Conservation (phyloP, 257 asterid genomes). For the Solanum verrucosum region DNA sequence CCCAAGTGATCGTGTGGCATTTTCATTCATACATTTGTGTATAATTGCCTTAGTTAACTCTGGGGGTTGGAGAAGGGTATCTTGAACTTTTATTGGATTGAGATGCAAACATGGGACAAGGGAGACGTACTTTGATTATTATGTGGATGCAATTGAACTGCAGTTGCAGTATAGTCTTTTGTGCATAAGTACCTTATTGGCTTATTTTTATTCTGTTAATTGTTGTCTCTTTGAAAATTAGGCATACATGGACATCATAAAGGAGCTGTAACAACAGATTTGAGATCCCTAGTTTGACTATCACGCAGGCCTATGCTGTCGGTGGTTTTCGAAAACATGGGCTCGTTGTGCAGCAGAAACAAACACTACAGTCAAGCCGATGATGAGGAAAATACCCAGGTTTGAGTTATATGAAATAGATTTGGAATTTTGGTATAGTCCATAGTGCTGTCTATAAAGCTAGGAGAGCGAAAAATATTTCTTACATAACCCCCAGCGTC, state of each 20-base stretch:
- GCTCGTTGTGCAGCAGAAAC: slow-evolving; percentile 88
- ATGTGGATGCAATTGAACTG: not conserved
- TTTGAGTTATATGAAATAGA: slow-evolving; percentile 3
- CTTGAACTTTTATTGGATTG: not conserved
- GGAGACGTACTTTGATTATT: not conserved
- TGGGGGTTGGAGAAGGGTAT: not conserved
- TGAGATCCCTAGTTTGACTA: slow-evolving; percentile 25
- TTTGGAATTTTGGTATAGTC: not conserved
- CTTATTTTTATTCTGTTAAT: not conserved
- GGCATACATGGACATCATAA: slow-evolving; percentile 22
- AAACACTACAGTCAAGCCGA: slow-evolving; percentile 49
- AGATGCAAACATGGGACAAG: not conserved
- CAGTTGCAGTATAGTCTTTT: not conserved
- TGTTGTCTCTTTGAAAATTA: not conserved
- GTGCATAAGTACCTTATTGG: not conserved
- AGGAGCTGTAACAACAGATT: slow-evolving; percentile 10
- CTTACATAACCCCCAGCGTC: not conserved
- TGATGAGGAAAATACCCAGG: slow-evolving; percentile 86
- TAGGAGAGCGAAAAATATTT: not conserved
- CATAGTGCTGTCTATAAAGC: not conserved
- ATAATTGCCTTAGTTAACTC: not conserved
- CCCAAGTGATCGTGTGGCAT: not conserved
- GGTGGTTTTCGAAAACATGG: slow-evolving; percentile 49
- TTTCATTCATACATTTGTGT: not conserved
- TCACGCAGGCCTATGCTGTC: slow-evolving; percentile 33